Evolutionary conservation across 495 filamentous ascomycete species (phyloP).

Genomic region (Polyplosphaeria fusca): DNA sequence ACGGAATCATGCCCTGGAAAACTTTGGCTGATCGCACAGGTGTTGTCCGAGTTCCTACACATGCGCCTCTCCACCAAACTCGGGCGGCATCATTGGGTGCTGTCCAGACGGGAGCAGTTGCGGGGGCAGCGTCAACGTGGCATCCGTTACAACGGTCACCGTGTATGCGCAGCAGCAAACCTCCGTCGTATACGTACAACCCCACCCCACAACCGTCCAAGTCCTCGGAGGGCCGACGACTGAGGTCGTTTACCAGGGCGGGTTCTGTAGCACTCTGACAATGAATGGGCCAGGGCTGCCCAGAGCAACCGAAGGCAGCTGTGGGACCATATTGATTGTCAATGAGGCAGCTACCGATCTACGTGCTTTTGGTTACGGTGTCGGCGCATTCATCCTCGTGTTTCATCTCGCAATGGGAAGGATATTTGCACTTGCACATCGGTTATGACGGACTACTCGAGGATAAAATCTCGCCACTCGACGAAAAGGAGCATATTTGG

Average conservation of each 20-base stretch:
- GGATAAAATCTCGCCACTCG: too few species aligned
- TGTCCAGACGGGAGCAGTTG: slow-evolving; percentile 39
- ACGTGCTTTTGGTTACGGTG: not conserved
- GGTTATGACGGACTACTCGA: not conserved
- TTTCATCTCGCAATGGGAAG: slow-evolving; percentile 17
- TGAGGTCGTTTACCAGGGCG: slow-evolving; percentile 2
- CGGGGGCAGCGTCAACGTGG: slow-evolving; percentile 31
- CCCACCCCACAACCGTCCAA: not conserved
- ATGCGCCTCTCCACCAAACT: slow-evolving; percentile 31
- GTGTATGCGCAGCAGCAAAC: slow-evolving; percentile 17
- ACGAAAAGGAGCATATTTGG: too few species aligned
- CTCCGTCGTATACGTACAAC: slow-evolving; percentile 22
- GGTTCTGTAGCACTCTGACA: slow-evolving; percentile 25
- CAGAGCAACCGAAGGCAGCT: slow-evolving; percentile 18
- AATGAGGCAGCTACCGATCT: slow-evolving; percentile 8
- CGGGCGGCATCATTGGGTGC: slow-evolving; percentile 37
- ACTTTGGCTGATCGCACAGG: slow-evolving; percentile 22
- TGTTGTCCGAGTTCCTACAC: slow-evolving; percentile 39
- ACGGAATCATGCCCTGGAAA: not conserved
- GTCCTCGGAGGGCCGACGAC: not conserved
- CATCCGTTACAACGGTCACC: slow-evolving; percentile 27
- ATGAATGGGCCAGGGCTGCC: slow-evolving; percentile 28
- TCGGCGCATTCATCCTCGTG: not conserved
- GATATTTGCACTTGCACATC: slow-evolving; percentile 1
- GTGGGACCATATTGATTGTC: slow-evolving; percentile 32